Evolutionary conservation across 305 asterid genomes (phyloP), one percentile per base, ranked within the genome.

Genomic region (Fraxinus nigra): DNA sequence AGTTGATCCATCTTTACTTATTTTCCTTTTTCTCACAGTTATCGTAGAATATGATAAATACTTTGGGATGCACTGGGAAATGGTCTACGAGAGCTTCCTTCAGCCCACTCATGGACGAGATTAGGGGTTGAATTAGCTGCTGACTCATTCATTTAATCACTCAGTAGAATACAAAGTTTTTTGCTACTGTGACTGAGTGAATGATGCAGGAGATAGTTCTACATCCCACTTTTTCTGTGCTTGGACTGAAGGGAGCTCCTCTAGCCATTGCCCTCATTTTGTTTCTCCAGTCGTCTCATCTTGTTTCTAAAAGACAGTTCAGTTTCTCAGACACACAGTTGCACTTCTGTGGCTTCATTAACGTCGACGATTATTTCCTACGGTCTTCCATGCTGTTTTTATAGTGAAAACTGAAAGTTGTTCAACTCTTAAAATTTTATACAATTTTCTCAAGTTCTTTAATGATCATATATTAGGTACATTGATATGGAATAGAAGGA

Each of bases 171-270:
- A 73, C 79, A 72, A 56, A 8, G 10, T 24, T 83, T 76, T 80
- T 54, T 82, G 88, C 97, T 94, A 91, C 92, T 90, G 93, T 91
- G 99, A 85, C 87, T 94, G 98, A 92, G 90, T 92, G 97, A 93
- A 95, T 95, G 99, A 95, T 85, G 97, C 98, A 96, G 99, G 99
- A 94, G 99, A 92, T 92, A 94, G 86, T 93, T 92, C 90, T 89
- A 88, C 83, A 81, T 82, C 93, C 91, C 92, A 90, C 92, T 87
- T 89, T 87, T 84, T 92, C 98, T 83, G 86, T 92, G 92, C 94
- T 94, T 95, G 99, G 98, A 94, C 99, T 95, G 98, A 94, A 94
- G 98, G 98, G 99, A 95, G 98, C 98, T 95, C 99, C 98, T 91
- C 91, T 87, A 84, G 72, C 90, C 85, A 54, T 85, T 87, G 65